Evolutionary conservation across 495 filamentous ascomycete genomes (phyloP).

Genomic region (Podospora australis): DNA sequence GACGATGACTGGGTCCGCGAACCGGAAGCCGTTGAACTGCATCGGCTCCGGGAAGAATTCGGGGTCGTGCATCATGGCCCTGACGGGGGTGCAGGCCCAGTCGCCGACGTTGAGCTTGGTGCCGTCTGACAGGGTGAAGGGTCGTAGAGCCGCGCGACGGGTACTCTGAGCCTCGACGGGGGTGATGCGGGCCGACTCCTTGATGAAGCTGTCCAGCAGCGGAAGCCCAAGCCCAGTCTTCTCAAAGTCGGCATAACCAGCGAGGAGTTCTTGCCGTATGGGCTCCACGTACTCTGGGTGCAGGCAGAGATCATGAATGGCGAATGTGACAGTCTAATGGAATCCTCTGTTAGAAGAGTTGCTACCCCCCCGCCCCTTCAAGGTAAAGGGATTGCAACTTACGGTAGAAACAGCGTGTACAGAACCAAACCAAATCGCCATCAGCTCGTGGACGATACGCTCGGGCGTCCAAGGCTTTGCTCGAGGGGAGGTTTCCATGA

Average conservation of each 20-base stretch:
- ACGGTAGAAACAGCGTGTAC: constrained; percentile 16
- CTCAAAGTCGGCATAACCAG: constrained; percentile 6
- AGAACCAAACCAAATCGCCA: constrained; percentile 27
- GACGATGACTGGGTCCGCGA: too few relatives aligned
- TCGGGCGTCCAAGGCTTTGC: constrained; percentile 13
- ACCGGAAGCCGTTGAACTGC: constrained; percentile 23
- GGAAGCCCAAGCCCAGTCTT: constrained; percentile 9
- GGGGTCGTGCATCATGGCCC: constrained; percentile 11
- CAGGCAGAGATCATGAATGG: constrained; percentile 27
- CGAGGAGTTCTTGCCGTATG: constrained; percentile 7
- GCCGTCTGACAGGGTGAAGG: constrained; percentile 24
- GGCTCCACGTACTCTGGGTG: constrained; percentile 25
- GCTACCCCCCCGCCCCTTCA: too few relatives aligned
- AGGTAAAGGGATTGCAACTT: constrained; percentile 6
- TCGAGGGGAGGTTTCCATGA: constrained; percentile 25
- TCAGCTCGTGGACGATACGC: constrained; percentile 22
- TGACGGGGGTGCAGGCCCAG: constrained; percentile 23
- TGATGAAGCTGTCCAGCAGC: constrained; percentile 34
- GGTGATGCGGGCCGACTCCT: constrained; percentile 29
- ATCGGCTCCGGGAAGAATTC: constrained; percentile 13
- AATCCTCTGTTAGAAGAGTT: too few relatives aligned
- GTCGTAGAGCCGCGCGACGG: constrained; percentile 18
- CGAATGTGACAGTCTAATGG: constrained; percentile 26
- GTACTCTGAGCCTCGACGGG: constrained; percentile 24
- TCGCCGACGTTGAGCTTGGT: constrained; percentile 19